Base-by-base conservation (phyloP, 257 asterid genomes). In the Solanum dulcamara region DNA sequence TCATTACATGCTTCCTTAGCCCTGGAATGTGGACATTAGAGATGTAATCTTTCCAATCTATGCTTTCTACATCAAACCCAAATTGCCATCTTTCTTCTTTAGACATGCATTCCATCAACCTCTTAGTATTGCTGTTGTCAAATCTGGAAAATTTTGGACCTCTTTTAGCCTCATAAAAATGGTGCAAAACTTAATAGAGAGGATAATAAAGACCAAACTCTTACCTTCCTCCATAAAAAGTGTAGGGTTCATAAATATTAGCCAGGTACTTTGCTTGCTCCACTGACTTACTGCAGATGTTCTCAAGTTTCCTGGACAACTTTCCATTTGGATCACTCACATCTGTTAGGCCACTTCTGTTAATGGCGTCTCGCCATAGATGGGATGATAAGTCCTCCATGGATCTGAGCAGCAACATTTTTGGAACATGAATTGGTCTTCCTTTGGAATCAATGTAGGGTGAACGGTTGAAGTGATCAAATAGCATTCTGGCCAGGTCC, bases 161-260 rank as follows among this genome's bases (percentile, higher is more conserved):
- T 67, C 60, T 62, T 82, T 38, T 38, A 50, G 81, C 37, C 51
- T 57, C 51, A 32, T 10, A 20, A 14, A 6, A 38, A 50, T 60
- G 80, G 26, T 24, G 81, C 17, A 59, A 32, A 53, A 50, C 6
- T 57, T 13, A 57, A 42, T 59, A 28, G 48, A 72, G 5, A 10
- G 44, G 71, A 38, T 51, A 37, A 13, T 7, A 44, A 81, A 50
- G 57, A 80, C 32, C 32, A 35, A 32, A 18, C 37, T 32, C 55
- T 83, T 92, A 95, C 99, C 99, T 94, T 86, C 98, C 98, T 18
- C 96, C 88, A 28, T 97, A 95, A 92, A 95, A 97, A 64, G 98
- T 93, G 91, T 97, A 97, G 3, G 97, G 96, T 84, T 92, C 91
- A 64, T 97, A 97, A 81, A 97, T 93, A 75, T 83, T 92, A 66